Base-by-base conservation (phyloP, 2,329 filamentous ascomycete species). In the Ophiostoma populinum region DNA sequence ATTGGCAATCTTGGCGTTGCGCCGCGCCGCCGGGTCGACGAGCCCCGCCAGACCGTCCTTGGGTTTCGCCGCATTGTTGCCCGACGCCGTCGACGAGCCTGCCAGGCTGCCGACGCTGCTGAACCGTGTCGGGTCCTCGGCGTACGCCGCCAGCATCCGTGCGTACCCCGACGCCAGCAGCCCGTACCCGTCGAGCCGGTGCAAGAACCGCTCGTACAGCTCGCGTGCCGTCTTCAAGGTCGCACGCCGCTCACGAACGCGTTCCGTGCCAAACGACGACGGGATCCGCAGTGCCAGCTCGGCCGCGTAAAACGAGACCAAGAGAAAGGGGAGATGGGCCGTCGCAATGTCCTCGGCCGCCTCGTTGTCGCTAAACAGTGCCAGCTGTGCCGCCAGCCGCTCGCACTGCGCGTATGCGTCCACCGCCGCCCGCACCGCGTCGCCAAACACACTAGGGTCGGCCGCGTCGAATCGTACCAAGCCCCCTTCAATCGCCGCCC, bases 361-460 rank as follows among this genome's bases (percentile, higher is more conserved):
- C 55, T 98, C 90, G 55, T 98, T 98, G 24, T 75, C 65, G 46
- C 83, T 93, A 66, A 95, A 95, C 35, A 98, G 63, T 0, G 80
- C 77, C 18, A 90, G 63, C 40, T 72, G 65, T 44, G 71, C 63
- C 43, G 81, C 71, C 37, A 80, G 69, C 40, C 70, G 61, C 39
- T 78, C 63, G 53, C 80, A 86, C 52, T 79, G 64, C 48, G 79
- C 64, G 56, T 92, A 87, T 35, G 73, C 67, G 43, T 67, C 56
- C 46, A 92, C 71, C 26, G 80, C 70, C 25, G 63, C 56, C 40
- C 62, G 61, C 45, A 93, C 65, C 47, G 73, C 72, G 44, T 76
- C 66, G 50, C 72, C 71, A 57, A 78, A 87, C 17, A 70, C 45
- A 70, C 79, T 38, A 70, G 67, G 49, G 80, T 45, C 30, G 2